phyloP scores from a whole-genome alignment of 176 grass and related monocot species.

The Ampelocalamus luodianensis region DNA sequence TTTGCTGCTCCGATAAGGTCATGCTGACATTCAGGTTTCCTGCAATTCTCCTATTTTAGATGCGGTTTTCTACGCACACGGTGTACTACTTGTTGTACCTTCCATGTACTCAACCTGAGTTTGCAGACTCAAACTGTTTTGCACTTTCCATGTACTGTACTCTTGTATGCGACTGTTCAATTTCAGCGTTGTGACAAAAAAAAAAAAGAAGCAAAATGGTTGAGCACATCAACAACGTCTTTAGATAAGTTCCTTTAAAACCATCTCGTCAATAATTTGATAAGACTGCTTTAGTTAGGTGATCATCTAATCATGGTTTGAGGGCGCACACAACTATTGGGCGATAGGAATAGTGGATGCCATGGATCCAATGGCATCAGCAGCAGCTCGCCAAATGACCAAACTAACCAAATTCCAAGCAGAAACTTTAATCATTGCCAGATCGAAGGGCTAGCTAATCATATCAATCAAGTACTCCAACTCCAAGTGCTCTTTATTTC shows the following conservation, averaged over 20 bases:
- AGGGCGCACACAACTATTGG: not conserved
- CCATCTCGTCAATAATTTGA: not conserved
- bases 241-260: not conserved
- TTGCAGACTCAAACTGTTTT: too few relatives aligned
- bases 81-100: too few relatives aligned
- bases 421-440: conserved; percentile 1
- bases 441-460: not conserved
- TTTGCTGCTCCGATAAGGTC: too few relatives aligned
- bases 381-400: not conserved
- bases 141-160: too few relatives aligned
- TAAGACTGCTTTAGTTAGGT: not conserved
- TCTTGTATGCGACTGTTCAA: too few relatives aligned
- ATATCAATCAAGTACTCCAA: not conserved
- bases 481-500: too few relatives aligned
- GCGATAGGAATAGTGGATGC: not conserved
- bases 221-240: not conserved
- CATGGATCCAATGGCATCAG: not conserved
- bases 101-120: too few relatives aligned
- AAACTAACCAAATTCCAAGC: conserved; percentile 7
- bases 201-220: not conserved
- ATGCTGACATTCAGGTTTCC: too few relatives aligned
- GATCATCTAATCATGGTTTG: not conserved
- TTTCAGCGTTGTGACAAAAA: too few relatives aligned
- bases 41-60: too few relatives aligned
- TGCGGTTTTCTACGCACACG: too few relatives aligned